A percentile compares a stretch with the other conserved stretches of the same genome.
Evolutionary conservation across 2,329 filamentous ascomycete species (phyloP).

Genomic region (Claviceps capensis): DNA sequence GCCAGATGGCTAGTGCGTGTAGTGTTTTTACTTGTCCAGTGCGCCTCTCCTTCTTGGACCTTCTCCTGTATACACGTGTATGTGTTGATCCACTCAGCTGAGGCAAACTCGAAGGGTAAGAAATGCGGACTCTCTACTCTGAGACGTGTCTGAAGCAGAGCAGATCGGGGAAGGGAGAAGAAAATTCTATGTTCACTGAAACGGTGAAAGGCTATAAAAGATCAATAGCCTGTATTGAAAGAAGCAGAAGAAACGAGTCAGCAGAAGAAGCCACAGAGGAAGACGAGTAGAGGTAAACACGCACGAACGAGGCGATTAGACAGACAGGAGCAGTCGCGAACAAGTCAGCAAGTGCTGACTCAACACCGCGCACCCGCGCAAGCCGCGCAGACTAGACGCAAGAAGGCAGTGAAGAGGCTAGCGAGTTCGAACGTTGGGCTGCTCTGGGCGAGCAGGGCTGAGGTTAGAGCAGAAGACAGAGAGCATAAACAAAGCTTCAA

Average conservation of each 20-base stretch:
- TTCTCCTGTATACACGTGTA: neutral
- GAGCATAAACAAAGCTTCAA: no score
- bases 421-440: no score
- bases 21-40: neutral
- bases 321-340: conserved; percentile 1
- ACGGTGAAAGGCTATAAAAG: neutral
- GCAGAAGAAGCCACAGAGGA: neutral
- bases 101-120: conserved; percentile 1
- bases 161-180: neutral
- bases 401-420: neutral
- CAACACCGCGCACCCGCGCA: neutral
- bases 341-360: neutral
- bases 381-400: neutral
- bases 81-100: neutral
- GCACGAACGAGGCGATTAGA: neutral
- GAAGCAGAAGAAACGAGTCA: neutral
- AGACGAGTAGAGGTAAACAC: neutral
- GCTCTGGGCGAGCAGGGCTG: no score
- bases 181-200: neutral
- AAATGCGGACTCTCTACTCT: conserved; percentile 4
- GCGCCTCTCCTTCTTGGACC: neutral
- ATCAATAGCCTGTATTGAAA: neutral
- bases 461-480: no score
- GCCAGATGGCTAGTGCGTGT: neutral
- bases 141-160: conserved; percentile 6